A percentile compares a stretch with the other conserved stretches of the same genome.
Evolutionary conservation across 257 asterid genomes (phyloP).

Genomic region (Capsicum chinense): DNA sequence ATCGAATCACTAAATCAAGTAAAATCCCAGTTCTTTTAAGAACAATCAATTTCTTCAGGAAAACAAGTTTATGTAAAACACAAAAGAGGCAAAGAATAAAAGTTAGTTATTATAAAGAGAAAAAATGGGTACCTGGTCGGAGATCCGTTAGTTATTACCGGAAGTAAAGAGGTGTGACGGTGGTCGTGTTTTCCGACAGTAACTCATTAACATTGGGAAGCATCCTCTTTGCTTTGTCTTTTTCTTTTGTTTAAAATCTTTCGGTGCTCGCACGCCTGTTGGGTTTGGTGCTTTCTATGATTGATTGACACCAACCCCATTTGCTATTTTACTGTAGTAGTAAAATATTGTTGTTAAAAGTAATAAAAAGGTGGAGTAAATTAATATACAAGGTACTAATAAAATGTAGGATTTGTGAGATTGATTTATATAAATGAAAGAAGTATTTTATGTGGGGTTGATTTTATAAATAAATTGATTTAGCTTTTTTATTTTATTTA

Average conservation of each 20-base stretch:
- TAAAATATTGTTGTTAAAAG: too few relatives aligned
- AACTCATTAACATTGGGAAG: constrained; percentile 19
- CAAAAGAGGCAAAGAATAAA: background rate
- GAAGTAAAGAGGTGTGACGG: background rate
- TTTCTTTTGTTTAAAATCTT: background rate
- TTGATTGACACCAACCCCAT: background rate
- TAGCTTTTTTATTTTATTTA: background rate
- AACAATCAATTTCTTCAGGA: background rate
- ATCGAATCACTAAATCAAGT: constrained; percentile 6
- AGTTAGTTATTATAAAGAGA: background rate
- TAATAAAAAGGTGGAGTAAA: background rate
- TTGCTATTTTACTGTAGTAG: background rate
- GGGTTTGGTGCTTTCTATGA: constrained; percentile 21
- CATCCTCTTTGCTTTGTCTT: constrained; percentile 18
- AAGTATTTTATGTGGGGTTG: background rate
- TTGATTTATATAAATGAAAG: too few relatives aligned
- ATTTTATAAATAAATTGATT: background rate
- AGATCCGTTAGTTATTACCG: background rate
- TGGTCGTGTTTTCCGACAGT: constrained; percentile 15
- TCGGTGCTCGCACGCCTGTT: constrained; percentile 9
- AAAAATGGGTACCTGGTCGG: constrained; percentile 5
- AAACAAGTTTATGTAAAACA: background rate
- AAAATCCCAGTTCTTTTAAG: background rate
- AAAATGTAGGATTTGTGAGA: background rate
- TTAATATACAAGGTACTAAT: background rate